These are phyloP conservation scores for Mycena metata DNA, from an alignment of 768 basidiomycete species.

Conservation along the genomic window DNA sequence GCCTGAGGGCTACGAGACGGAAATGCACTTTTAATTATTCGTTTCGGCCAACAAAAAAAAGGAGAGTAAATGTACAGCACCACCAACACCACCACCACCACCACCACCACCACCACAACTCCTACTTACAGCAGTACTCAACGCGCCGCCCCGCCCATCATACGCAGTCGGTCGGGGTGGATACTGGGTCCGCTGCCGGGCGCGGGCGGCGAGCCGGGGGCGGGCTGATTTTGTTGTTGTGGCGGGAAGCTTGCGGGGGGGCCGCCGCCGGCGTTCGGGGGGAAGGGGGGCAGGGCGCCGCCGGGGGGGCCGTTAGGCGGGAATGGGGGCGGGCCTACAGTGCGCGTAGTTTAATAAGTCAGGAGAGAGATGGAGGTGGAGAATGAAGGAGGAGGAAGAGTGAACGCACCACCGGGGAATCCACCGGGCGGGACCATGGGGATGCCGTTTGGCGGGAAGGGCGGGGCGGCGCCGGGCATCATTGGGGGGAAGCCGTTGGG, in stretches of 20 bases:
- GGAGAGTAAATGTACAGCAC: neutral
- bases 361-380: too few species aligned
- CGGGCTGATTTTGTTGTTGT: constrained; percentile 45
- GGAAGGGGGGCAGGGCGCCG: constrained; percentile 62
- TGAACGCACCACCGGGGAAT: constrained; percentile 57
- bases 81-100: too few species aligned
- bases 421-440: constrained; percentile 61
- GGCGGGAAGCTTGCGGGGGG: constrained; percentile 53
- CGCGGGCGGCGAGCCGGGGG: constrained; percentile 37
- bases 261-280: constrained; percentile 49
- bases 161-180: constrained; percentile 86
- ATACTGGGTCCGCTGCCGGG: constrained; percentile 71
- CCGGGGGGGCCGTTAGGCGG: constrained; percentile 61
- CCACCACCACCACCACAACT: too few species aligned
- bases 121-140: constrained; percentile 12
- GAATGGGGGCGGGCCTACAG: constrained; percentile 60
- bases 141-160: constrained; percentile 68
- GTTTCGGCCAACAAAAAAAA: neutral
- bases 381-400: neutral
- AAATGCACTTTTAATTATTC: neutral
- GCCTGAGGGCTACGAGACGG: too few species aligned
- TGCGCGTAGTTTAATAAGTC: constrained; percentile 1
- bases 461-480: constrained; percentile 78
- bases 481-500: constrained; percentile 58
- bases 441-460: constrained; percentile 74